These are phyloP conservation scores for Lentinula aciculospora DNA, from an alignment of 768 basidiomycete genomes.

Conservation along the genomic window DNA sequence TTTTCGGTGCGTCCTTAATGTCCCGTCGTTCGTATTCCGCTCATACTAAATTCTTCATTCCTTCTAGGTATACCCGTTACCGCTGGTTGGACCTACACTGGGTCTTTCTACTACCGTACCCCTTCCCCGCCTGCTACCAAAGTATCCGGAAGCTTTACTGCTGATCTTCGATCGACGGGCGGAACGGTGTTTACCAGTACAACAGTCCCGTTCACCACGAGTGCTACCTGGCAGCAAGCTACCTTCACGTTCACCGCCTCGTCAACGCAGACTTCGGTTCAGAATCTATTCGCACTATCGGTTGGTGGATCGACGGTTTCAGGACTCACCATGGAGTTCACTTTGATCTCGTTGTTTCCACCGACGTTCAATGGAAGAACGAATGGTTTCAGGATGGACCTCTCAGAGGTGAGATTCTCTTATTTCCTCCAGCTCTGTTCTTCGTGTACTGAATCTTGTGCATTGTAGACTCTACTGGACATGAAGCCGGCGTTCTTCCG, in stretches of 20 bases:
- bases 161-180: background rate
- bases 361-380: constrained; percentile 56
- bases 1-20: constrained; percentile 33
- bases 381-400: constrained; percentile 59
- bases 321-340: constrained; percentile 47
- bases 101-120: constrained; percentile 57
- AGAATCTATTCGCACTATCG: constrained; percentile 49
- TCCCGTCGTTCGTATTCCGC: background rate
- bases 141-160: constrained; percentile 2
- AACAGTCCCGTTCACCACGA: background rate
- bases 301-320: constrained; percentile 34
- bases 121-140: constrained; percentile 26
- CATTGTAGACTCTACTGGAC: constrained; percentile 40
- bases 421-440: background rate
- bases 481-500: constrained; percentile 60
- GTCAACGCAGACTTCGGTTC: constrained; percentile 20
- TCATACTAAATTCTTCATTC: background rate
- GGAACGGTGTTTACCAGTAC: constrained; percentile 1
- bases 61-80: constrained; percentile 48
- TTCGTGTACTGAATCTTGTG: background rate
- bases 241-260: constrained; percentile 22
- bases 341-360: constrained; percentile 61
- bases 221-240: background rate
- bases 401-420: constrained; percentile 38
- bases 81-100: constrained; percentile 46